Percentiles rank a stretch among this genome's conserved stretches.
Conservation (phyloP, 2,329 filamentous ascomycete species). For the Aspergillus amoenus region DNA sequence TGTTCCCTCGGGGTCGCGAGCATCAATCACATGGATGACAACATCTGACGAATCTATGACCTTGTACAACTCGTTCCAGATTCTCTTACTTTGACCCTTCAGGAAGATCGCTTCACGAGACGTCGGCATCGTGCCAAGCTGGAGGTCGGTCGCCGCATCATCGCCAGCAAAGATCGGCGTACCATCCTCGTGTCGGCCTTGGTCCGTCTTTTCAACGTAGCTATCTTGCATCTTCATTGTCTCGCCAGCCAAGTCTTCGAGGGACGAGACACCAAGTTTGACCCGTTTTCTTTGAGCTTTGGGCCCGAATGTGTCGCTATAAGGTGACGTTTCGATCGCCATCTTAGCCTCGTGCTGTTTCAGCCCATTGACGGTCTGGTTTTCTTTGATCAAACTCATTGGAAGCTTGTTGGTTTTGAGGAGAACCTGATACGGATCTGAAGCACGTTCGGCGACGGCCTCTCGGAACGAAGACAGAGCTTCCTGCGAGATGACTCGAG, state of each 20-base stretch:
- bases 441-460: slow-evolving; percentile 85
- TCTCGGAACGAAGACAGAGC: slow-evolving; percentile 83
- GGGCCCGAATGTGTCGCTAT: slow-evolving; percentile 85
- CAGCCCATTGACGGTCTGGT: slow-evolving; percentile 72
- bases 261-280: slow-evolving; percentile 78
- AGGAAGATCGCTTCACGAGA: slow-evolving; percentile 85
- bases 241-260: slow-evolving; percentile 78
- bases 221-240: slow-evolving; percentile 77
- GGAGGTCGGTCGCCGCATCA: slow-evolving; percentile 45
- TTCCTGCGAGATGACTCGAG: slow-evolving; percentile 84
- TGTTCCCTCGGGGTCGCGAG: slow-evolving; percentile 84
- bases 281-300: slow-evolving; percentile 92
- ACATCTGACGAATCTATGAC: slow-evolving; percentile 96
- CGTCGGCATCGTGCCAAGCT: slow-evolving; percentile 49
- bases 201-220: slow-evolving; percentile 78
- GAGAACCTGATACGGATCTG: slow-evolving; percentile 90
- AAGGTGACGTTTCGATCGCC: slow-evolving; percentile 82
- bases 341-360: slow-evolving; percentile 96
- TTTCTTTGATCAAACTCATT: slow-evolving; percentile 88
- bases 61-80: slow-evolving; percentile 96
- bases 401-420: slow-evolving; percentile 96
- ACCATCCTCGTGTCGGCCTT: slow-evolving; percentile 74
- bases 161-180: slow-evolving; percentile 59
- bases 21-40: slow-evolving; percentile 90
- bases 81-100: slow-evolving; percentile 92